A percentile compares a stretch with the other conserved stretches of the same genome.
phyloP scores from a whole-genome alignment of 371 early-diverging fungal genomes.

The Coemansia sp. region DNA sequence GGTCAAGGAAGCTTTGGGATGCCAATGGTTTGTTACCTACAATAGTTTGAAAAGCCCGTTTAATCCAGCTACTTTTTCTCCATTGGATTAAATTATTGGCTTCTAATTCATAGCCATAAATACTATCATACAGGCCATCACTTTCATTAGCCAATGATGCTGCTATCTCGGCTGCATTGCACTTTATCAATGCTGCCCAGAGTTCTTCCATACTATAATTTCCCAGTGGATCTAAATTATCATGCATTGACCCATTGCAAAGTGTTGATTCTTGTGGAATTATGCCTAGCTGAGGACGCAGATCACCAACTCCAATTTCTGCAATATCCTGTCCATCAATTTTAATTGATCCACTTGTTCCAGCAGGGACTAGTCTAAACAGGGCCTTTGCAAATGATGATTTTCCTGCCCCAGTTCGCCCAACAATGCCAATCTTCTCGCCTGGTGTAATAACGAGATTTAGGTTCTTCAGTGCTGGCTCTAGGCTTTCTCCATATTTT shows the following conservation, averaged over 20 bases:
- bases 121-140: no score
- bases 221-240: conserved; percentile 55
- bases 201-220: conserved; percentile 52
- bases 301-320: conserved; percentile 52
- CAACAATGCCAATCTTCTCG: no score
- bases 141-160: no score
- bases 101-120: no score
- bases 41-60: not conserved
- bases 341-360: no score
- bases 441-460: not conserved
- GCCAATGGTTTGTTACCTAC: not conserved
- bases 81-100: conserved; percentile 8
- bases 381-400: no score
- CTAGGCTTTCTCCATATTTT: not conserved
- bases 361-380: no score
- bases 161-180: conserved; percentile 56
- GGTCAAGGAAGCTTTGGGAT: no score
- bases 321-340: conserved; percentile 58
- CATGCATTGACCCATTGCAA: conserved; percentile 54
- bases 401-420: not conserved
- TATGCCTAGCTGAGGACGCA: conserved; percentile 59
- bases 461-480: not conserved
- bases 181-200: conserved; percentile 61
- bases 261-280: conserved; percentile 65
- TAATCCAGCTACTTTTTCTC: conserved; percentile 50